Evolutionary conservation across 169 alveolate species (phyloP).

Genomic region (Babesia ovis): DNA sequence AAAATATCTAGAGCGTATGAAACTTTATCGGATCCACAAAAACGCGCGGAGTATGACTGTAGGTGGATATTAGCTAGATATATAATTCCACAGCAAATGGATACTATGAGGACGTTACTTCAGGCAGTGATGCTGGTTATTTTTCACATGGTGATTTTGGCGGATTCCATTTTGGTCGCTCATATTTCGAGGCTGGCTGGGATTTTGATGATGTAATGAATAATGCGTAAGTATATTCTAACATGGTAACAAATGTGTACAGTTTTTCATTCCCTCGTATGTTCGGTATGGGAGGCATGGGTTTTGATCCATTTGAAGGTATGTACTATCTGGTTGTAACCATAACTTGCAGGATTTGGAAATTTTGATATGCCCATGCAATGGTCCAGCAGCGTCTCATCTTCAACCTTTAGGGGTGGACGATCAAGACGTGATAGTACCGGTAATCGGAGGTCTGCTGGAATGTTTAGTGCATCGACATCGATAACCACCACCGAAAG

Average conservation of each 20-base stretch:
- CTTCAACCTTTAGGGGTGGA: not conserved
- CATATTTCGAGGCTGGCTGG: not conserved
- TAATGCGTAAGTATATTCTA: not conserved
- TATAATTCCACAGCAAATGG: not conserved
- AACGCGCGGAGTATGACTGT: slow-evolving; percentile 71
- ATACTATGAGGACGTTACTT: not conserved
- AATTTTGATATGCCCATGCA: not conserved
- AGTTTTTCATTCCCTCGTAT: not conserved
- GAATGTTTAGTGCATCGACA: not conserved
- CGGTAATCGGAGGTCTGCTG: not conserved
- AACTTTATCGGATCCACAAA: slow-evolving; percentile 71
- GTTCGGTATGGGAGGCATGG: not conserved
- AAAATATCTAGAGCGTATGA: slow-evolving; percentile 75
- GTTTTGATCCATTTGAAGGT: not conserved
- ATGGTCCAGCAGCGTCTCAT: not conserved
- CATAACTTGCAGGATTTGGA: not conserved
- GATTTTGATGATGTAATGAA: not conserved
- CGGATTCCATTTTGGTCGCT: not conserved
- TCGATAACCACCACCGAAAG: not conserved
- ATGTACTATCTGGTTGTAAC: not conserved
- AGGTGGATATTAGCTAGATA: slow-evolving; percentile 11
- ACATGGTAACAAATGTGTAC: not conserved
- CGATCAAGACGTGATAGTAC: not conserved
- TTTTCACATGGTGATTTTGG: not conserved
- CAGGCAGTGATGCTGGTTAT: not conserved